Evolutionary conservation across 1,284 basidiomycete genomes (phyloP).

Genomic region (Rhodotorula sp.): DNA sequence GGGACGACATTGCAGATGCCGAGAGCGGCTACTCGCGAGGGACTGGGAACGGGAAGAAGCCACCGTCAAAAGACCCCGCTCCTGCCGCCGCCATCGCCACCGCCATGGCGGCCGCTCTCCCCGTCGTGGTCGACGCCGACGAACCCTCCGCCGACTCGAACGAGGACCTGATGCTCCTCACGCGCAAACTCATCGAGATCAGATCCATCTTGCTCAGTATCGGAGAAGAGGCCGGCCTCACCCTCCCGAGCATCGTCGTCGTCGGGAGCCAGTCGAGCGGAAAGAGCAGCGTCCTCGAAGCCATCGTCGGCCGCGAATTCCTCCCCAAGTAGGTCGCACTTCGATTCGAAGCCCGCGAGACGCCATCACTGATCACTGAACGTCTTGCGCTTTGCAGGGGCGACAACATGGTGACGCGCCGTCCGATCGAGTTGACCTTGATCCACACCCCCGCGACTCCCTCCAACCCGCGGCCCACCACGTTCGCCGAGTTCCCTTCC

Average conservation of each 20-base stretch:
- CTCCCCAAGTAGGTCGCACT: slow-evolving; percentile 93
- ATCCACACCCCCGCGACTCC: slow-evolving; percentile 73
- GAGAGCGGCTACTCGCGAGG: neutral
- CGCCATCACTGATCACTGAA: too few relatives aligned
- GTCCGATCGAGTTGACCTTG: slow-evolving; percentile 95
- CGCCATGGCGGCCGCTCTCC: slow-evolving; percentile 62
- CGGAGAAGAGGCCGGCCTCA: slow-evolving; percentile 90
- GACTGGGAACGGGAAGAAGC: neutral
- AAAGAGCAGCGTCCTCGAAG: slow-evolving; percentile 95
- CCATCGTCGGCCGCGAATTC: slow-evolving; percentile 97
- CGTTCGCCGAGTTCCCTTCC: slow-evolving; percentile 92
- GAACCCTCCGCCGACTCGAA: slow-evolving; percentile 53
- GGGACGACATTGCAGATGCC: neutral
- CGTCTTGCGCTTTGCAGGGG: slow-evolving; percentile 61
- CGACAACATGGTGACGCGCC: slow-evolving; percentile 98
- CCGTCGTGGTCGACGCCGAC: slow-evolving; percentile 64
- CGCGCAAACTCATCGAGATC: slow-evolving; percentile 93
- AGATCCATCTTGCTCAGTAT: slow-evolving; percentile 88
- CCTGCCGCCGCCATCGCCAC: slow-evolving; percentile 52
- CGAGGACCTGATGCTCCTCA: slow-evolving; percentile 77
- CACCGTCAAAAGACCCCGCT: neutral
- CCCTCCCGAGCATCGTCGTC: slow-evolving; percentile 94
- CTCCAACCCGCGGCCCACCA: slow-evolving; percentile 61
- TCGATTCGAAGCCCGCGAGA: too few relatives aligned
- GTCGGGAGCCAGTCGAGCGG: slow-evolving; percentile 97